Evolutionary conservation across 331 rosid species (phyloP), one percentile per base, ranked within the genome.

Genomic region (Spiraea crenata): DNA sequence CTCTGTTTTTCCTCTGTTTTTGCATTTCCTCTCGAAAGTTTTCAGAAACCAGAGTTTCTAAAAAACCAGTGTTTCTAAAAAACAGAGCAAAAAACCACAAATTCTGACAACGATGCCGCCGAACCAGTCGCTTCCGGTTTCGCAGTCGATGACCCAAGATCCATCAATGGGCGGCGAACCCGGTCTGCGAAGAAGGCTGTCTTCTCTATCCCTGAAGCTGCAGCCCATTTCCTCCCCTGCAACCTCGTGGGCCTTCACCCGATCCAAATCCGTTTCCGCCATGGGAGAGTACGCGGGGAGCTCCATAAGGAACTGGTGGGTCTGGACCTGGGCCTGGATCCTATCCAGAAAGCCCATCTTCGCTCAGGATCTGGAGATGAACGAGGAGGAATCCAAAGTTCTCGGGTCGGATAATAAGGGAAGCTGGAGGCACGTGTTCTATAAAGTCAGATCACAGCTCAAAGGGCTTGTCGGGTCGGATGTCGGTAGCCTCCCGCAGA

Each of bases 351-450:
- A 84, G 40, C 98, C 92, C 54, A 82, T 84, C 7, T 92, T 92
- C 62, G 93, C 96, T 1, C 37, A 40, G 11, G 98, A 93, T 87
- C 96, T 90, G 59, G 98, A 93, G 77, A 72, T 93, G 92, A 88
- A 93, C 80, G 90, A 90, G 57, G 88, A 84, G 15, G 97, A 88
- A 79, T 74, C 86, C 47, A 90, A 92, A 76, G 34, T 80, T 49
- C 87, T 92, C 3, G 92, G 92, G 14, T 82, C 90, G 52, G 76
- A 83, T 50, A 73, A 72, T 81, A 84, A 67, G 69, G 97, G 97
- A 12, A 93, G 87, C 81, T 85, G 84, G 96, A 76, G 86, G 65
- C 97, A 88, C 65, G 87, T 93, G 58, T 71, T 86, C 81, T 88
- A 47, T 14, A 87, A 91, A 82, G 65, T 88, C 63, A 84, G 90